Base-by-base conservation (phyloP, 192 early-diverging fungal species). In the Podila epicladia region DNA sequence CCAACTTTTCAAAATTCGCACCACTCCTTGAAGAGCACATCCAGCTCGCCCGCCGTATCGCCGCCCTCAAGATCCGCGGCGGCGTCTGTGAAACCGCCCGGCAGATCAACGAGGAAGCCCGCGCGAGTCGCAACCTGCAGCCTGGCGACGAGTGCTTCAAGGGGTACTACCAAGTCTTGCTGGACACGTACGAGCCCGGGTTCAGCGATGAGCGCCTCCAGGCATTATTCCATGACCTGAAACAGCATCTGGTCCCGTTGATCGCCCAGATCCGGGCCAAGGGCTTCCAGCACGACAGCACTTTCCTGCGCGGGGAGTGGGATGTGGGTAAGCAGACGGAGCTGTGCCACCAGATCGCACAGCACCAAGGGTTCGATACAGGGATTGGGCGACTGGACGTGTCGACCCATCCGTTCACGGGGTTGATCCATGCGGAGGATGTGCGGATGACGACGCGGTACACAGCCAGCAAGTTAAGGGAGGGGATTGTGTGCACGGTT, bases 391-490 rank as follows among this genome's bases (percentile, higher is more conserved):
- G 71, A 0, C 69, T 73, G 9, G 71, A 73, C 53, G 37, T 48
- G 67, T 71, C 67, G 31, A 31, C 71, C 33, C 71, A 73, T 33
- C 71, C 71, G 4, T 73, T 73, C 49, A 73, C 64, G 19, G 20
- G 24, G 11, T 37, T 62, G 50, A 53, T 33, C 45, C 20, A 68
- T 50, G 20, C 67, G 32, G 9, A 24, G 32, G 71, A 73, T 28
- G 71, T 73, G 31, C 69, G 71, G 28, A 73, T 73, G 67, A 73
- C 71, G 13, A 73, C 71, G 20, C 67, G 71, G 7, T 73, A 73
- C 69, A 38, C 26, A 11, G 11, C 67, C 19, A 24, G 31, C 5
- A 32, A 29, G 19, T n/a, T 73, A 9, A 26, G 33, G n/a, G 71
- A 73, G 20, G 69, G 69, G 6, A 72, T 73, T 4, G 22, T 41